These are phyloP conservation scores for Aquilaria sinensis DNA, from an alignment of 345 rosid genomes.

Conservation along the genomic window DNA sequence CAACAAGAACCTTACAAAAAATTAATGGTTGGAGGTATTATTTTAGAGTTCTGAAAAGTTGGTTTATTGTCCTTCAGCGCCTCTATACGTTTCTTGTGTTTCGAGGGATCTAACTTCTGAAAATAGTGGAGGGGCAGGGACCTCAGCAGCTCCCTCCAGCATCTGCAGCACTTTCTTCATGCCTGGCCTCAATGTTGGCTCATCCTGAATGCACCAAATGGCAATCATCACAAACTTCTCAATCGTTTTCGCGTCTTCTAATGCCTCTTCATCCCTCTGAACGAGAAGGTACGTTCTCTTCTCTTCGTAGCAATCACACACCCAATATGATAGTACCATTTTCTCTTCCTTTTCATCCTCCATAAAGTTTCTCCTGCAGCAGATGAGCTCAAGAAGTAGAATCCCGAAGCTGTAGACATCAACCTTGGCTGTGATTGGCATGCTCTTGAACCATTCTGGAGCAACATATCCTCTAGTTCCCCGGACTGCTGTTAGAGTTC, in stretches of 20 bases:
- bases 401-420: slow-evolving; percentile 43
- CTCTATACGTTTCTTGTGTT: no score
- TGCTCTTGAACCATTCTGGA: slow-evolving; percentile 17
- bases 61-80: no score
- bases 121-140: slow-evolving; percentile 20
- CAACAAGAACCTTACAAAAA: no score
- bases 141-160: slow-evolving; percentile 27
- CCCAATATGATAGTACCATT: slow-evolving; percentile 38
- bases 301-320: slow-evolving; percentile 31
- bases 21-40: no score
- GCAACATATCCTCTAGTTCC: slow-evolving; percentile 12
- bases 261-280: slow-evolving; percentile 33
- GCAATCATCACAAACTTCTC: slow-evolving; percentile 39
- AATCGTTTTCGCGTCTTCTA: slow-evolving; percentile 25
- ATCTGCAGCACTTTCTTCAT: slow-evolving; percentile 39
- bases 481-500: slow-evolving; percentile 1
- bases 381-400: slow-evolving; percentile 32
- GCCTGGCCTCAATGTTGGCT: slow-evolving; percentile 34
- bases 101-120: no score
- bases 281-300: slow-evolving; percentile 22
- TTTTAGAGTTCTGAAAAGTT: no score
- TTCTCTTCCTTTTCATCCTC: slow-evolving; percentile 8
- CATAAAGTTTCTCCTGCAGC: slow-evolving; percentile 23
- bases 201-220: slow-evolving; percentile 59
- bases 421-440: slow-evolving; percentile 34